A percentile compares a stretch with the other conserved stretches of the same genome.
These are phyloP conservation scores for Daldinia sp. DNA, from an alignment of 2,329 filamentous ascomycete genomes.

Conservation along the genomic window DNA sequence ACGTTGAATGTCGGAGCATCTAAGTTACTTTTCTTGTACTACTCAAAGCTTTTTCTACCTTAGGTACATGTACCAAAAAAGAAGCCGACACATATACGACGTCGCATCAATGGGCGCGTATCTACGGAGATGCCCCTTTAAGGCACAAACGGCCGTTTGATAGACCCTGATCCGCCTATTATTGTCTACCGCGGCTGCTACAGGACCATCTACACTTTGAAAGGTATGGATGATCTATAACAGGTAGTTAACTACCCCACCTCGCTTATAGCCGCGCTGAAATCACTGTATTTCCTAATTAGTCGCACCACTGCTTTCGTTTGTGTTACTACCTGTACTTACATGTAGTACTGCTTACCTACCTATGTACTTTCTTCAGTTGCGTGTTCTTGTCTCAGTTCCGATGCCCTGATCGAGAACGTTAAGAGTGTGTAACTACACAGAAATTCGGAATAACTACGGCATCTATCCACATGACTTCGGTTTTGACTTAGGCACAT, in stretches of 20 bases:
- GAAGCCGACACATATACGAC: slow-evolving; percentile 26
- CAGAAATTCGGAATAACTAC: background rate
- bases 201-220: slow-evolving; percentile 10
- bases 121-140: slow-evolving; percentile 23
- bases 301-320: slow-evolving; percentile 18
- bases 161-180: slow-evolving; percentile 14
- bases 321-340: slow-evolving; percentile 25
- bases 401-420: slow-evolving; percentile 11
- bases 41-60: slow-evolving; percentile 15
- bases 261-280: slow-evolving; percentile 34
- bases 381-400: slow-evolving; percentile 14
- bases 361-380: background rate
- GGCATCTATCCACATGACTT: background rate
- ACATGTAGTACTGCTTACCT: background rate
- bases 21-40: slow-evolving; percentile 11
- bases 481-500: background rate
- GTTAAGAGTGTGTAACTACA: background rate
- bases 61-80: slow-evolving; percentile 12
- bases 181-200: slow-evolving; percentile 31
- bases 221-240: slow-evolving; percentile 25
- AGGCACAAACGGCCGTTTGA: slow-evolving; percentile 12
- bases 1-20: background rate
- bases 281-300: slow-evolving; percentile 26
- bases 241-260: slow-evolving; percentile 13
- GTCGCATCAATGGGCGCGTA: slow-evolving; percentile 29